Conservation (phyloP, 208 protist genomes). For the Vickermania spadyakhi region DNA sequence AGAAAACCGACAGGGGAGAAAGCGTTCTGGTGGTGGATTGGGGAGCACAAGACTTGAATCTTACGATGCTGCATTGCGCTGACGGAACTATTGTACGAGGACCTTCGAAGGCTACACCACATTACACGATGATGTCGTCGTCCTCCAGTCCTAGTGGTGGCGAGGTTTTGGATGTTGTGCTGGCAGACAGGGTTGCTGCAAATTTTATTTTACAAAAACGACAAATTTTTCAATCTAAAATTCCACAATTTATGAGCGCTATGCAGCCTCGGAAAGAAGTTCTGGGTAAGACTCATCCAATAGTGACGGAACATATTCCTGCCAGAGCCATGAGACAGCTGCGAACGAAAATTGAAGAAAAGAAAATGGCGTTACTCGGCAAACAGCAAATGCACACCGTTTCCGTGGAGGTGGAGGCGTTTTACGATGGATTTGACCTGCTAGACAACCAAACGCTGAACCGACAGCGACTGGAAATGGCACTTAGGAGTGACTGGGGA, state of each 20-base stretch:
- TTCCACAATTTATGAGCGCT: neutral
- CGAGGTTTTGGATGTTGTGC: conserved; percentile 49
- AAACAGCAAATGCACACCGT: conserved; percentile 46
- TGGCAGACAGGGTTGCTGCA: conserved; percentile 63
- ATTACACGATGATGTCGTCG: conserved; percentile 14
- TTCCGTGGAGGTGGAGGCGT: conserved; percentile 78
- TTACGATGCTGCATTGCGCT: conserved; percentile 32
- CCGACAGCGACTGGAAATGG: conserved; percentile 51
- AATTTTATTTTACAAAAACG: conserved; percentile 66
- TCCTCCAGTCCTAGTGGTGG: conserved; percentile 24
- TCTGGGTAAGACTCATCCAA: conserved; percentile 19
- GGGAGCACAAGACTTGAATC: conserved; percentile 57
- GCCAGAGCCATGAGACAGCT: conserved; percentile 60
- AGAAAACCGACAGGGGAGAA: no score
- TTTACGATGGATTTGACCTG: conserved; percentile 84
- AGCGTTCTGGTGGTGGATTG: conserved; percentile 78
- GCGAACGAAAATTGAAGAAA: conserved; percentile 54
- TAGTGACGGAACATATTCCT: conserved; percentile 50
- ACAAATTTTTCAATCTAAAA: conserved; percentile 22
- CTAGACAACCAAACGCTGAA: conserved; percentile 61
- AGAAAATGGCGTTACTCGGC: conserved; percentile 68
- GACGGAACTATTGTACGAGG: conserved; percentile 37
- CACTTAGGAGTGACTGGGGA: conserved; percentile 53
- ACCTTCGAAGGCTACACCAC: neutral
- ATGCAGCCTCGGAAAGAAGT: conserved; percentile 17